These are phyloP conservation scores for Kockovaella imperatae DNA, from an alignment of 768 basidiomycete species.

Conservation along the genomic window DNA sequence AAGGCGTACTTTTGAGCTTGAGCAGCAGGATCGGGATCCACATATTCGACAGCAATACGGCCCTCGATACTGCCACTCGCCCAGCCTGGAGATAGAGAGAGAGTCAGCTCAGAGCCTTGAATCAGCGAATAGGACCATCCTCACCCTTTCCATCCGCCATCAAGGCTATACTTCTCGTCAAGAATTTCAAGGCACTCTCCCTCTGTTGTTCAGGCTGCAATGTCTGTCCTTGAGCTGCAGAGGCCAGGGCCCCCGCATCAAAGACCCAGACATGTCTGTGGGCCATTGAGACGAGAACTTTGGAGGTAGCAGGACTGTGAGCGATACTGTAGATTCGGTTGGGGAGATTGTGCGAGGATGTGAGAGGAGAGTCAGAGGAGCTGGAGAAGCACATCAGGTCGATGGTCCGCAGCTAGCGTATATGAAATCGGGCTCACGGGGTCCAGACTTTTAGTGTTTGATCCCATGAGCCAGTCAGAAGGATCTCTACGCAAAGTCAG, in stretches of 20 bases:
- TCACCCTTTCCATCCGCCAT: conserved; percentile 87
- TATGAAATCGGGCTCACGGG: conserved; percentile 37
- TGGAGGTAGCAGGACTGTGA: conserved; percentile 62
- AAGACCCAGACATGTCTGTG: conserved; percentile 84
- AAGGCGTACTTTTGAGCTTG: conserved; percentile 94
- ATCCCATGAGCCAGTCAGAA: conserved; percentile 91
- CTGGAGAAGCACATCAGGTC: conserved; percentile 4
- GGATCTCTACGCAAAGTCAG: conserved; percentile 49
- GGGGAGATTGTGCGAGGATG: conserved; percentile 60
- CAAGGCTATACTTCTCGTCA: conserved; percentile 83
- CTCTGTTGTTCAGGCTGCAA: conserved; percentile 64
- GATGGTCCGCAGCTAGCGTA: neutral
- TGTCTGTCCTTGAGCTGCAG: conserved; percentile 35
- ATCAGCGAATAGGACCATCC: conserved; percentile 18
- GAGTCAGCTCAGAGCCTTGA: neutral
- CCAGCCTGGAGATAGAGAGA: conserved; percentile 56
- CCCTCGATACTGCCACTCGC: conserved; percentile 92
- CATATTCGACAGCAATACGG: conserved; percentile 93
- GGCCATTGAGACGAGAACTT: conserved; percentile 86
- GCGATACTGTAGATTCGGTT: conserved; percentile 74
- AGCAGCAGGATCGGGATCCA: conserved; percentile 65
- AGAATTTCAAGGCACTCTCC: conserved; percentile 89
- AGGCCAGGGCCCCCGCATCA: conserved; percentile 63
- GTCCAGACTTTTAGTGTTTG: conserved; percentile 83
- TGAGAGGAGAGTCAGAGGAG: conserved; percentile 49